phyloP scores from a whole-genome alignment of 305 asterid genomes.

The Fraxinus paxiana region DNA sequence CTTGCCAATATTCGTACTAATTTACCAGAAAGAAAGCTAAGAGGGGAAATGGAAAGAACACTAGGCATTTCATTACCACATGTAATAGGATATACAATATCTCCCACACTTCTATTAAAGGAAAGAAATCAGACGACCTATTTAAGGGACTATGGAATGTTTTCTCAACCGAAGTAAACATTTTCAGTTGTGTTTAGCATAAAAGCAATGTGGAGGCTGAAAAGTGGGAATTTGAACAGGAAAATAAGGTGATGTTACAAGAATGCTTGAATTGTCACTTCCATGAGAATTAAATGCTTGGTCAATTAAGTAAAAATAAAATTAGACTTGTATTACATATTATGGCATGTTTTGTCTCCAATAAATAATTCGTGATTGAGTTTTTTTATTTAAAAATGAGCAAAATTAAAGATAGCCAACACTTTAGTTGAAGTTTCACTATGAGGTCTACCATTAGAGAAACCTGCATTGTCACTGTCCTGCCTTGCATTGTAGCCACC shows the following conservation, averaged over 20 bases:
- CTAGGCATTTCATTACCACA: background rate
- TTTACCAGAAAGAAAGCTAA: background rate
- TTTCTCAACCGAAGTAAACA: background rate
- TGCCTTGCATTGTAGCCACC: background rate
- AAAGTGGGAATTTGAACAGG: background rate
- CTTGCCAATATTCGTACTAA: background rate
- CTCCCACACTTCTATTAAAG: background rate
- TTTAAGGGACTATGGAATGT: background rate
- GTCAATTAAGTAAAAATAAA: background rate
- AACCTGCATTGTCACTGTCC: background rate
- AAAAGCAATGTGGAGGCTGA: background rate
- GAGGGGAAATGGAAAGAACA: background rate
- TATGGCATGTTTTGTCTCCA: background rate
- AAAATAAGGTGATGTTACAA: background rate
- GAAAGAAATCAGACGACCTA: background rate
- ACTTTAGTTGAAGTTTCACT: background rate
- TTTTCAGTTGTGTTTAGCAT: background rate
- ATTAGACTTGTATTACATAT: background rate
- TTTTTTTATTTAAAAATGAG: background rate
- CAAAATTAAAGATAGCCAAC: background rate
- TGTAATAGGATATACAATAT: background rate
- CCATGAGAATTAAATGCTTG: background rate
- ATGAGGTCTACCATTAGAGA: background rate
- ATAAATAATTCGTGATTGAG: background rate
- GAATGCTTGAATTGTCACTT: background rate